Evolutionary conservation across 768 basidiomycete species (phyloP).

Genomic region (Suillus weaverae): DNA sequence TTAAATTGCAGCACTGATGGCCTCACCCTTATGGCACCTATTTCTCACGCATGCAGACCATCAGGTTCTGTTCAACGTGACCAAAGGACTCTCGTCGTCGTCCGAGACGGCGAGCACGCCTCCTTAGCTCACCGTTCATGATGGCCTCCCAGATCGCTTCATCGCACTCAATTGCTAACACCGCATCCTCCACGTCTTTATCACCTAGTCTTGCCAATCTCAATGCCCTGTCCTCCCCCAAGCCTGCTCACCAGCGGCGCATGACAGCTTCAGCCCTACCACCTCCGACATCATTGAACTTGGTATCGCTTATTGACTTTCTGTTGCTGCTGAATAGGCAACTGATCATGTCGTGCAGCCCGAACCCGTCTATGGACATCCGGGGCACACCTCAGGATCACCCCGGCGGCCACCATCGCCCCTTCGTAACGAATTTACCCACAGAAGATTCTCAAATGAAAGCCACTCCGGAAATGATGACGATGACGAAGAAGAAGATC

Average conservation of each 20-base stretch:
- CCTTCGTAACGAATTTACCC: conserved; percentile 61
- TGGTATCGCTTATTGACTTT: conserved; percentile 31
- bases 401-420: conserved; percentile 65
- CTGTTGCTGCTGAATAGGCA: neutral
- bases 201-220: conserved; percentile 35
- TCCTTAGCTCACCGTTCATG: conserved; percentile 20
- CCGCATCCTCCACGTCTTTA: conserved; percentile 32
- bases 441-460: conserved; percentile 50
- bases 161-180: conserved; percentile 28
- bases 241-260: conserved; percentile 36
- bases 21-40: conserved; percentile 17
- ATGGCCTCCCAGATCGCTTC: conserved; percentile 23
- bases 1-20: conserved; percentile 1
- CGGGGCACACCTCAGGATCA: conserved; percentile 19
- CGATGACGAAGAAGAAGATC: conserved; percentile 32
- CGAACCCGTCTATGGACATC: conserved; percentile 44
- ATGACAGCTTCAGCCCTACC: conserved; percentile 38
- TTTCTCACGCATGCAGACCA: conserved; percentile 23
- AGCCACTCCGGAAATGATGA: conserved; percentile 46
- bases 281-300: conserved; percentile 40
- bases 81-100: conserved; percentile 22
- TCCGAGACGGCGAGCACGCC: conserved; percentile 29
- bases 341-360: conserved; percentile 34
- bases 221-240: conserved; percentile 32
- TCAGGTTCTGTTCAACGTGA: conserved; percentile 6